Evolutionary conservation across 768 basidiomycete species (phyloP).

Genomic region (Phanerochaete sordida): DNA sequence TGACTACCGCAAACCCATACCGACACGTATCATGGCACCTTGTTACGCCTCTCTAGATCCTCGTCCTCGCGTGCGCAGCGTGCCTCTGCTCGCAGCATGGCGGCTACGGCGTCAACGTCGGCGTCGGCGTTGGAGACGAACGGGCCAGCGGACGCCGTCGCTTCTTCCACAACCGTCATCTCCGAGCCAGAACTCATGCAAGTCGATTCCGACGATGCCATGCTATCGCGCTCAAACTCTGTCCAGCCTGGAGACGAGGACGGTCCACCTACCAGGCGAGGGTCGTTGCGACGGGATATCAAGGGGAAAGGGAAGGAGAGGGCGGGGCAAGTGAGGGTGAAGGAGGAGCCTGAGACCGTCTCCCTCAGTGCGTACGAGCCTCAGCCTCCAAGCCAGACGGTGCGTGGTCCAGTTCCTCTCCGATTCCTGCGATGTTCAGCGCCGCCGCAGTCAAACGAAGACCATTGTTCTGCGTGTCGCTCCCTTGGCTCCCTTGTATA

Average conservation of each 20-base stretch:
- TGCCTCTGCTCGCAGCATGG: conserved; percentile 23
- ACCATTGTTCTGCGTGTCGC: conserved; percentile 83
- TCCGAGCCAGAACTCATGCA: conserved; percentile 51
- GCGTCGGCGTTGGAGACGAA: conserved; percentile 18
- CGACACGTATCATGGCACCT: not conserved
- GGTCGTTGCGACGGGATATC: conserved; percentile 27
- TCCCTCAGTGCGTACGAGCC: conserved; percentile 35
- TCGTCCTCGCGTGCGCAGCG: conserved; percentile 24
- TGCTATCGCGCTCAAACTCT: conserved; percentile 62
- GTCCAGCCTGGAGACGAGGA: conserved; percentile 23
- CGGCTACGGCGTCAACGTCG: conserved; percentile 9
- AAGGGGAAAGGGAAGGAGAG: conserved; percentile 48
- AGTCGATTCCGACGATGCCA: conserved; percentile 56
- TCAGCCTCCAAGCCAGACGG: conserved; percentile 26
- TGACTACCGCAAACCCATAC: not conserved
- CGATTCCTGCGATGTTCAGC: not conserved
- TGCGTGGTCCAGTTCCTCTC: conserved; percentile 23
- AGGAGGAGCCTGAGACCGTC: conserved; percentile 40
- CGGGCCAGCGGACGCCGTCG: conserved; percentile 14
- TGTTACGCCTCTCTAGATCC: conserved; percentile 3
- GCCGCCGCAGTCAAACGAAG: conserved; percentile 55
- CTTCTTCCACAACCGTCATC: conserved; percentile 46
- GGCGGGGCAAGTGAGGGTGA: conserved; percentile 34
- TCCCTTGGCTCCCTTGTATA: conserved; percentile 85
- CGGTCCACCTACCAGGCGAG: conserved; percentile 1